A percentile compares a stretch with the other conserved stretches of the same genome.
Evolutionary conservation across 805 yeast genomes (phyloP).

Genomic region (Hanseniaspora pseudoguilliermondii): DNA sequence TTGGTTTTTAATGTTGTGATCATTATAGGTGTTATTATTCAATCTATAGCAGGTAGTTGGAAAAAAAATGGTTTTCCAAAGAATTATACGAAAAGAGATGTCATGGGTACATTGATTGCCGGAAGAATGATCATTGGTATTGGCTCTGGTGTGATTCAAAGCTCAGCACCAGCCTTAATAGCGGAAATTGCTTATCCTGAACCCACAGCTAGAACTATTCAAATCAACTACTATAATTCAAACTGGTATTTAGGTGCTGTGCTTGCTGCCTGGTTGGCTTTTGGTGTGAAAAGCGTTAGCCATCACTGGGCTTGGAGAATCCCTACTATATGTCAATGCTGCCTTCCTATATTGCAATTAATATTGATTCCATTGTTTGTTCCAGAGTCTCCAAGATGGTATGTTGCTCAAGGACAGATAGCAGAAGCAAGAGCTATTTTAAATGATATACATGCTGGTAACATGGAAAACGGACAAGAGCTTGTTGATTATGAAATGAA

Average conservation of each 20-base stretch:
- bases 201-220: slow-evolving; percentile 30
- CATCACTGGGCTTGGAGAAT: slow-evolving; percentile 39
- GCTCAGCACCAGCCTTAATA: slow-evolving; percentile 36
- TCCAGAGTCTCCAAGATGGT: slow-evolving; percentile 42
- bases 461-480: slow-evolving; percentile 26
- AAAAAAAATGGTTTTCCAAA: slow-evolving; percentile 22
- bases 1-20: slow-evolving; percentile 19
- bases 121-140: slow-evolving; percentile 38
- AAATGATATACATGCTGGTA: slow-evolving; percentile 31
- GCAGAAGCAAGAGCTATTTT: slow-evolving; percentile 35
- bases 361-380: slow-evolving; percentile 29
- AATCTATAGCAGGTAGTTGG: slow-evolving; percentile 19
- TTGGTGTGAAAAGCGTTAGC: slow-evolving; percentile 30
- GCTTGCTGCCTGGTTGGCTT: slow-evolving; percentile 39
- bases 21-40: slow-evolving; percentile 14
- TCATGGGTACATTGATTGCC: slow-evolving; percentile 28
- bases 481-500: slow-evolving; percentile 30
- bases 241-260: slow-evolving; percentile 43
- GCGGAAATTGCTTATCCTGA: slow-evolving; percentile 39
- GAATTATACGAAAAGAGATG: slow-evolving; percentile 31
- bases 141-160: slow-evolving; percentile 33
- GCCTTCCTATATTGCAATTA: slow-evolving; percentile 35
- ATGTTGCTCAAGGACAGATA: slow-evolving; percentile 30
- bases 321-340: slow-evolving; percentile 40
- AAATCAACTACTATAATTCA: slow-evolving; percentile 36